phyloP scores from a whole-genome alignment of 1,284 basidiomycete genomes.

The Tilletia indica region DNA sequence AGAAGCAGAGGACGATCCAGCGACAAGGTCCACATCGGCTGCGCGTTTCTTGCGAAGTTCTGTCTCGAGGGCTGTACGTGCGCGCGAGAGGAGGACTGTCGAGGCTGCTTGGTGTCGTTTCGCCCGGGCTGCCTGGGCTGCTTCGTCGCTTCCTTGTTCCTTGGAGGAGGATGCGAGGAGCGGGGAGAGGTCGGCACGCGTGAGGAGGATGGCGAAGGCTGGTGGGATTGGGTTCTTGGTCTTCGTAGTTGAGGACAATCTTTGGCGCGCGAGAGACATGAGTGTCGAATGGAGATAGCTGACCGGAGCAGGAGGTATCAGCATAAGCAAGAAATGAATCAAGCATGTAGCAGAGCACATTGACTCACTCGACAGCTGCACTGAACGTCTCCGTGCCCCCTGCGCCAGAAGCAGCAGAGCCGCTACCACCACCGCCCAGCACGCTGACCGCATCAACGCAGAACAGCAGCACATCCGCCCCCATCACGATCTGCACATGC shows the following conservation, averaged over 20 bases:
- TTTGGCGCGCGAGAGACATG: conserved; percentile 21
- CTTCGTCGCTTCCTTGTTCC: conserved; percentile 14
- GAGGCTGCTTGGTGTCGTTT: conserved; percentile 38
- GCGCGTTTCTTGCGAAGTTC: conserved; percentile 41
- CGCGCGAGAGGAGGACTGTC: conserved; percentile 43
- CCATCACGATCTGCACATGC: conserved; percentile 28
- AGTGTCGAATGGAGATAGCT: conserved; percentile 42
- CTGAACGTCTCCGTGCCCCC: conserved; percentile 27
- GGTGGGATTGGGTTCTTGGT: conserved; percentile 21
- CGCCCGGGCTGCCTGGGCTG: conserved; percentile 27
- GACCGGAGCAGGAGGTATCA: background rate
- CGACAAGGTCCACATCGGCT: conserved; percentile 22
- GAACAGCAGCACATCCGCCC: conserved; percentile 47
- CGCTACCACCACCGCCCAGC: conserved; percentile 31
- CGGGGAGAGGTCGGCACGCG: conserved; percentile 48
- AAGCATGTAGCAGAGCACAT: background rate
- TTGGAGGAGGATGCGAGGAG: conserved; percentile 29
- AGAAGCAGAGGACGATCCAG: background rate
- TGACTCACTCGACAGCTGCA: conserved; percentile 33
- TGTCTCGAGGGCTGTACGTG: conserved; percentile 40
- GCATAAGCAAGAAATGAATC: too few species aligned
- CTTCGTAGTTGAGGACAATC: background rate
- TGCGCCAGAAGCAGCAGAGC: conserved; percentile 20
- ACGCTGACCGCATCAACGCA: conserved; percentile 50
- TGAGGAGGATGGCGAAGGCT: conserved; percentile 45